A percentile compares a stretch with the other conserved stretches of the same genome.
phyloP scores from a whole-genome alignment of 2,329 filamentous ascomycete genomes.

The Penicillium sp. region DNA sequence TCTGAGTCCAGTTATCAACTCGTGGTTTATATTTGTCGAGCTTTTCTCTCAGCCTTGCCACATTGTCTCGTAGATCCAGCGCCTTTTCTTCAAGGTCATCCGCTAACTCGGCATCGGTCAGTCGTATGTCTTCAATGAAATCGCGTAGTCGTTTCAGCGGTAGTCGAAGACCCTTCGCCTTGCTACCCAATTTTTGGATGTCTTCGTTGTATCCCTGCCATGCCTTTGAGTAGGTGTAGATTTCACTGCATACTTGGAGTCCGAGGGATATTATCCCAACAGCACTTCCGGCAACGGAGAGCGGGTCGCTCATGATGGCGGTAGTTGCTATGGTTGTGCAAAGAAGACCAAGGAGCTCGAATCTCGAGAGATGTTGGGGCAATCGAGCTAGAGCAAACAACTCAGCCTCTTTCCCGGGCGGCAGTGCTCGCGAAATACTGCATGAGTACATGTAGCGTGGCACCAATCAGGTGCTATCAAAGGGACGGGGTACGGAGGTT shows the following conservation, averaged over 20 bases:
- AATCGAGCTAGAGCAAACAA: too few relatives aligned
- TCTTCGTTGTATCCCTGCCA: neutral
- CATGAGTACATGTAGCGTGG: too few relatives aligned
- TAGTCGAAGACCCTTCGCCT: neutral
- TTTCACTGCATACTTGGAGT: neutral
- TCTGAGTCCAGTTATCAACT: too few relatives aligned
- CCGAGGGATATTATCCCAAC: constrained; percentile 7
- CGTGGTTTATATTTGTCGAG: too few relatives aligned
- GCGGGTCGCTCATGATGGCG: constrained; percentile 4
- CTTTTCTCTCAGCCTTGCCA: too few relatives aligned
- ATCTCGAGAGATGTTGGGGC: too few relatives aligned
- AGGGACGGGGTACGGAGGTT: too few relatives aligned
- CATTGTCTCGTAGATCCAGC: neutral
- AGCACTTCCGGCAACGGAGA: constrained; percentile 1
- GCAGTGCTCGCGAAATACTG: too few relatives aligned
- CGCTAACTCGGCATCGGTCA: neutral
- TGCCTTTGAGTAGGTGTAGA: neutral
- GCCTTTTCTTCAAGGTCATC: neutral
- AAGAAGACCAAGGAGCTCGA: too few relatives aligned
- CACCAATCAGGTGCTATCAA: too few relatives aligned
- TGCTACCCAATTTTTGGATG: neutral
- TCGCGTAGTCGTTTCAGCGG: neutral
- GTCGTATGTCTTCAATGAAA: neutral
- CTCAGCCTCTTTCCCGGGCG: too few relatives aligned
- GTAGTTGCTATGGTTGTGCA: too few relatives aligned